phyloP scores from a whole-genome alignment of 176 grass and related monocot genomes.

The Ensete ventricosum region DNA sequence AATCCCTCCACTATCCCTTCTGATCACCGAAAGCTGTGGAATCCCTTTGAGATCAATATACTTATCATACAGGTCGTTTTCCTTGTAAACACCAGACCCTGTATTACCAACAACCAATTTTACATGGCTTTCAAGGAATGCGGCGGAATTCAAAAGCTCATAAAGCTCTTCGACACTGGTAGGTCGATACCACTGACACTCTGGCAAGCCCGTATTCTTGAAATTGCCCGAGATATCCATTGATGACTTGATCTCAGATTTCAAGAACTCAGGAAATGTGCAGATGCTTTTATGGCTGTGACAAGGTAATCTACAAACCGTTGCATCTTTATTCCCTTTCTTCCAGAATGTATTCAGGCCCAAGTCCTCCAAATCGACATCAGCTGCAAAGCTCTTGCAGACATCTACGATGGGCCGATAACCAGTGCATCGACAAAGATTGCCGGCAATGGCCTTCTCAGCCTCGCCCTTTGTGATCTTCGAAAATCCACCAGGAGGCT shows the following conservation, averaged over 20 bases:
- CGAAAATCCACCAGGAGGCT: conserved; percentile 41
- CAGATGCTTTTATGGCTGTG: conserved; percentile 29
- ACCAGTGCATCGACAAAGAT: conserved; percentile 75
- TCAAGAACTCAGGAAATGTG: conserved; percentile 74
- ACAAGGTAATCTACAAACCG: conserved; percentile 25
- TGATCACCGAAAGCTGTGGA: conserved; percentile 42
- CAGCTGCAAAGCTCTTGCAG: conserved; percentile 75
- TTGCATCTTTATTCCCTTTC: conserved; percentile 28
- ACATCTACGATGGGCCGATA: conserved; percentile 66
- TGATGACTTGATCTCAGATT: conserved; percentile 55
- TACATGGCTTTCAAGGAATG: conserved; percentile 24
- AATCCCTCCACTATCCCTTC: conserved; percentile 37
- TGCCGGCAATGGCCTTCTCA: conserved; percentile 54
- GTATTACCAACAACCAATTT: conserved; percentile 80
- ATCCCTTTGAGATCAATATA: conserved; percentile 63
- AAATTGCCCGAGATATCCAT: not conserved
- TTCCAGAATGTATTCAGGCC: conserved; percentile 80
- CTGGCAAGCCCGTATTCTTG: not conserved
- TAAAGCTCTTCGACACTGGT: conserved; percentile 44
- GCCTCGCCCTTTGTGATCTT: conserved; percentile 56
- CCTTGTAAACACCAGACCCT: conserved; percentile 68
- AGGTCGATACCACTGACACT: conserved; percentile 43
- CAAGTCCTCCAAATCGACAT: conserved; percentile 77
- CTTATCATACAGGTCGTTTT: conserved; percentile 38
- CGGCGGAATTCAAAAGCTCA: conserved; percentile 30